These are phyloP conservation scores for Strobilomyces echinocephalus DNA, from an alignment of 768 basidiomycete species.

Conservation along the genomic window DNA sequence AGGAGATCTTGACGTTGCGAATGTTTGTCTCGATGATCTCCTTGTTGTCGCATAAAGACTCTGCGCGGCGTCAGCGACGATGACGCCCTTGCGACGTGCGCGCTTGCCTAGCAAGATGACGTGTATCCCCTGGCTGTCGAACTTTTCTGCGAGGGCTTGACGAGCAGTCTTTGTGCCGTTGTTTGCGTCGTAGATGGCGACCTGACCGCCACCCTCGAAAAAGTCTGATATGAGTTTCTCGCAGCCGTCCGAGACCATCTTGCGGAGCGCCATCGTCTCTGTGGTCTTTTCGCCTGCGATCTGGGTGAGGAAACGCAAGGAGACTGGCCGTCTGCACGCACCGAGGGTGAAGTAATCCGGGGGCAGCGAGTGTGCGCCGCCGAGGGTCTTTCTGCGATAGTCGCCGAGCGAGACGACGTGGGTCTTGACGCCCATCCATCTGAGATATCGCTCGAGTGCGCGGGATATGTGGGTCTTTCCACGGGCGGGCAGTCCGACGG, in stretches of 20 bases:
- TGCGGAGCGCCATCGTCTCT: conserved; percentile 75
- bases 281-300: conserved; percentile 66
- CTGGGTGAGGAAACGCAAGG: background rate
- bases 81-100: background rate
- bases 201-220: conserved; percentile 84
- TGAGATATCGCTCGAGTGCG: conserved; percentile 91
- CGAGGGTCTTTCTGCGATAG: conserved; percentile 85
- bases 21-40: conserved; percentile 95
- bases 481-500: conserved; percentile 89
- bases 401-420: conserved; percentile 94
- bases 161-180: conserved; percentile 73
- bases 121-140: conserved; percentile 82
- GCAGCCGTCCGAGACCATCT: conserved; percentile 73
- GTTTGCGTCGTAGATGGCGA: conserved; percentile 98
- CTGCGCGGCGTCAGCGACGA: conserved; percentile 38
- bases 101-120: conserved; percentile 83
- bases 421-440: conserved; percentile 98
- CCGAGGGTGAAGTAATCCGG: conserved; percentile 89
- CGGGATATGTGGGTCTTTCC: conserved; percentile 97
- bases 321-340: conserved; percentile 24
- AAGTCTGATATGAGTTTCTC: conserved; percentile 87
- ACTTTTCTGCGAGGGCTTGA: conserved; percentile 74
- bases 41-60: conserved; percentile 85
- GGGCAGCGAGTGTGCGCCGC: conserved; percentile 83
- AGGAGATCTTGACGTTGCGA: conserved; percentile 94